These are phyloP conservation scores for Naumovozyma castellii DNA, from an alignment of 805 yeast species.

Conservation along the genomic window DNA sequence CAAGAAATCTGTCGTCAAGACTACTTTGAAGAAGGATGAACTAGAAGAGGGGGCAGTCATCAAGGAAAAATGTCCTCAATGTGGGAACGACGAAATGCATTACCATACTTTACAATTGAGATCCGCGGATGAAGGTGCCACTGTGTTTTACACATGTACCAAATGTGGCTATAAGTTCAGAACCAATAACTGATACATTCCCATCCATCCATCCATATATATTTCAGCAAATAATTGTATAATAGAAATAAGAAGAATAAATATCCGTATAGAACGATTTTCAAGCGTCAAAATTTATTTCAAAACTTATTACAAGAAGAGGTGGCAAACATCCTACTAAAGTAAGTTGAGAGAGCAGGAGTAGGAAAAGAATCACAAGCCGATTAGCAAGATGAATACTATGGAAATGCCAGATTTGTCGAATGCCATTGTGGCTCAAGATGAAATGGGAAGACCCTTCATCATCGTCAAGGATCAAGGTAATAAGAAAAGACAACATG, in stretches of 20 bases:
- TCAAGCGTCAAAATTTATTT: not conserved
- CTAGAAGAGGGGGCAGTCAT: constrained; percentile 93
- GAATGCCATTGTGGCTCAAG: constrained; percentile 97
- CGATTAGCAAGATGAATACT: constrained; percentile 9
- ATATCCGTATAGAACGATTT: not conserved
- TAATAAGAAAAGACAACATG: constrained; percentile 55
- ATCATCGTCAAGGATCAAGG: constrained; percentile 89
- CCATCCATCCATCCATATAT: not conserved
- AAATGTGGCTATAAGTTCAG: constrained; percentile 87
- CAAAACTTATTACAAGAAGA: not conserved
- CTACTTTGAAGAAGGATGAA: constrained; percentile 65
- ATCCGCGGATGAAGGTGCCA: constrained; percentile 99
- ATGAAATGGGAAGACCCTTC: constrained; percentile 98
- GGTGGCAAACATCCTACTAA: not conserved
- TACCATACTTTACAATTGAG: constrained; percentile 93
- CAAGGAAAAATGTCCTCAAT: constrained; percentile 96
- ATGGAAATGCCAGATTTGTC: constrained; percentile 79
- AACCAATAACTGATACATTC: constrained; percentile 60
- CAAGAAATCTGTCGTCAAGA: constrained; percentile 85
- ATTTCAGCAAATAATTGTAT: constrained; percentile 1
- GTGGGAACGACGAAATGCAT: constrained; percentile 97
- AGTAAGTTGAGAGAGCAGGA: not conserved
- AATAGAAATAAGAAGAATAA: too few relatives aligned
- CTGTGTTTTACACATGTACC: constrained; percentile 95
- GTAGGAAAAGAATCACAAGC: not conserved